Base-by-base conservation (phyloP, 345 rosid species). In the Bruguiera parviflora region DNA sequence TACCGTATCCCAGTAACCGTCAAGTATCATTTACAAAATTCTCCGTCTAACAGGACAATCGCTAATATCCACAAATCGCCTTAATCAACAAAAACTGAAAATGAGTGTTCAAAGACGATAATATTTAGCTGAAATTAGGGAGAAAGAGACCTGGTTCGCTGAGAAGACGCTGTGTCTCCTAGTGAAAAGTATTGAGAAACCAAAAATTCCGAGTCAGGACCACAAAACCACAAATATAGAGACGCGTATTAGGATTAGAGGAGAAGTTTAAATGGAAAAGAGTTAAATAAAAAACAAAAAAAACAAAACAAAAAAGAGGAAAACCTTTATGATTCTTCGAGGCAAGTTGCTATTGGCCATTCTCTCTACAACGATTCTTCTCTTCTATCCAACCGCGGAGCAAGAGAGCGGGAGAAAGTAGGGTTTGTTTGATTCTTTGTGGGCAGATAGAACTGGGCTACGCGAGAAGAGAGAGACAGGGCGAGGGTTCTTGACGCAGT, bases 91-190 rank as follows among this genome's bases (percentile, higher is more conserved):
- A 53, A 20, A n/a, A 53, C 7, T 10, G 25, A 22, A 53, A 20
- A 21, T 53, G 22, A 53, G 4, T 53, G 13, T 53, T 53, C n/a
- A 8, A 21, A 6, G 1, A n/a, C 21, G n/a, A 53, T 53, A 8
- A 53, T 21, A 20, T 6, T 53, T n/a, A 8, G 8, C 58, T 2
- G 21, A 6, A n/a, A 5, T 21, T 4, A 7, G 62, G 55, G 15
- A 35, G 2, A 22, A 20, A 32, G 35, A 15, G 47, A 90, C 99
- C 99, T 53, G 98, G 99, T 79, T 95, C 99, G 73, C 97, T 95
- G 75, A 95, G 99, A 32, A 95, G 94, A 68, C 98, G 96, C 70
- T 92, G 98, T 32, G 99, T 95, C 85, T 95, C 99, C 98, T 92
- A 81, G 53, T 57, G 59, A 43, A 53, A 53, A 53, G 22, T 22